These are phyloP conservation scores for Fusarium sp. DNA, from an alignment of 2,329 filamentous ascomycete genomes.

Conservation along the genomic window DNA sequence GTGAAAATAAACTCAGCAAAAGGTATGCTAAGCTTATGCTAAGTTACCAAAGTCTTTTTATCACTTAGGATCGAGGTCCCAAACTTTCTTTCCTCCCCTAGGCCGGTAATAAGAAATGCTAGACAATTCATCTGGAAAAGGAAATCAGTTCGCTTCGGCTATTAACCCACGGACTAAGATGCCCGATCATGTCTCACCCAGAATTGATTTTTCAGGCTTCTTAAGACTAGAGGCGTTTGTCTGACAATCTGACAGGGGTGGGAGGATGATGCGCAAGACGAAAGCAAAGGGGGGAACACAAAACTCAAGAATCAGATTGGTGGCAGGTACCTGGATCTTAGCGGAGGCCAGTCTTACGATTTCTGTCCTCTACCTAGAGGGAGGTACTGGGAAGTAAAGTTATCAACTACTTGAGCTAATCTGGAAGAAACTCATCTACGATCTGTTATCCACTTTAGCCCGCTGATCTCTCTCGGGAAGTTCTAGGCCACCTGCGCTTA, in stretches of 20 bases:
- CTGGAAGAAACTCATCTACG: conserved; percentile 4
- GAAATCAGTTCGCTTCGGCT: neutral
- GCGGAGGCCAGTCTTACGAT: neutral
- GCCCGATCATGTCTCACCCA: neutral
- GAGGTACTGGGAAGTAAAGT: neutral
- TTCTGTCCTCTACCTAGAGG: neutral
- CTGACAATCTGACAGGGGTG: conserved; percentile 27
- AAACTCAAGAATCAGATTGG: neutral
- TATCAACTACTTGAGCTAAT: conserved; percentile 31
- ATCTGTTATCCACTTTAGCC: conserved; percentile 22
- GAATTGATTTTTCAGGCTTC: neutral
- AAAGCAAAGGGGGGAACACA: neutral
- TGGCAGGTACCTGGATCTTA: neutral
- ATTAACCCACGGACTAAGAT: neutral
- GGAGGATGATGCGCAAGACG: conserved; percentile 25
- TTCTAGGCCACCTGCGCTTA: conserved; percentile 19
- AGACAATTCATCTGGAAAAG: neutral
- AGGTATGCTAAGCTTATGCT: neutral
- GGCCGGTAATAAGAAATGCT: neutral
- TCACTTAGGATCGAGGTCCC: neutral
- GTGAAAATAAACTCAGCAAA: neutral
- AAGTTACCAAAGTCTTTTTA: neutral
- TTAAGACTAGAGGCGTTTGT: neutral
- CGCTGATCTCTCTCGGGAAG: conserved; percentile 22
- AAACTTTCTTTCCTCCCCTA: neutral